Conservation (phyloP, 2,329 filamentous ascomycete genomes). For the Coleophoma eucalyptorum region DNA sequence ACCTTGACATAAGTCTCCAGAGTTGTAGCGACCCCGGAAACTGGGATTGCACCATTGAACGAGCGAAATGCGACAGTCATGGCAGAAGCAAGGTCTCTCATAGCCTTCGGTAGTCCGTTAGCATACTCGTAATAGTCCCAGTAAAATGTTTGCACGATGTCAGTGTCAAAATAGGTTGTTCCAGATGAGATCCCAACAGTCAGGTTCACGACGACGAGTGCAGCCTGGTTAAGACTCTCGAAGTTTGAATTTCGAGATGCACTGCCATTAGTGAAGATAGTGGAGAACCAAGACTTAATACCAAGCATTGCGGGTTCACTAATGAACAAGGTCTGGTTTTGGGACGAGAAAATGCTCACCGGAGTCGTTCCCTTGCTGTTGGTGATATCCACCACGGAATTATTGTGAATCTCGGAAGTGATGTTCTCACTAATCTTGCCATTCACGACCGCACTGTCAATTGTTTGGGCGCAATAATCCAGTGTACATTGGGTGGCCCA, state of each 20-base stretch:
- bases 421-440: background rate
- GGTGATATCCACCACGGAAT: background rate
- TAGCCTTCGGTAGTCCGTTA: constrained; percentile 28
- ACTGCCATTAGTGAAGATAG: background rate
- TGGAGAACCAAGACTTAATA: constrained; percentile 2
- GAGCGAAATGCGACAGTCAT: constrained; percentile 32
- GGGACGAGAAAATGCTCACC: background rate
- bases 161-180: constrained; percentile 15
- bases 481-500: background rate
- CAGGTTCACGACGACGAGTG: background rate
- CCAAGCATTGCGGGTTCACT: constrained; percentile 1
- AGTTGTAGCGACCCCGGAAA: constrained; percentile 25
- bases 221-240: background rate
- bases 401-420: background rate
- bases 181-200: background rate
- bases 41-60: constrained; percentile 17
- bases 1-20: constrained; percentile 30
- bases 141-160: constrained; percentile 35
- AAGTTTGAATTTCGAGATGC: background rate
- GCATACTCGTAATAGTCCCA: constrained; percentile 35
- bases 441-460: background rate
- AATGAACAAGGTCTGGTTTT: background rate
- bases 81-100: constrained; percentile 29
- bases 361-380: background rate
- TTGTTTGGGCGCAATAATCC: background rate